Conservation (phyloP, 495 filamentous ascomycete genomes). For the Corynascus novoguineensis region DNA sequence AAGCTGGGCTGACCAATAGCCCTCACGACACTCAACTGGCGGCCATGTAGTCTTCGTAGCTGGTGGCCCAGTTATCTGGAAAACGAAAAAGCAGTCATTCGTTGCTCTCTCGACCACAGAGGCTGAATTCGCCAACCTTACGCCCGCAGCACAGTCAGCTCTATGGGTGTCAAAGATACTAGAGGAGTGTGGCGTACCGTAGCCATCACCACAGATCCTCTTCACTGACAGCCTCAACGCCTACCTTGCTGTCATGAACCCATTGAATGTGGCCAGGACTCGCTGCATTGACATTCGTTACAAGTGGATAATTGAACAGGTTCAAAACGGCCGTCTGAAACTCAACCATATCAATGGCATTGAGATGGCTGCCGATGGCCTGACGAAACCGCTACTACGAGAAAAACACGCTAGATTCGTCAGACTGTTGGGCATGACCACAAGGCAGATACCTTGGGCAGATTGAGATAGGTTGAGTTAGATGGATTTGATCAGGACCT, state of each 20-base stretch:
- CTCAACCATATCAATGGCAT: not conserved
- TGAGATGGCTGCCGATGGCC: not conserved
- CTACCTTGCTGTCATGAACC: accelerated
- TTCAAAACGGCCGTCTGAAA: accelerated
- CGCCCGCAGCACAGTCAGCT: not conserved
- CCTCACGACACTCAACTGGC: not conserved
- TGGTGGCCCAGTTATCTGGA: not conserved
- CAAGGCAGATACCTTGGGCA: no score
- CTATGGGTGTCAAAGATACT: not conserved
- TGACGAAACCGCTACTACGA: not conserved
- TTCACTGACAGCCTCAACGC: conserved; percentile 1
- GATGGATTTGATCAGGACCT: no score
- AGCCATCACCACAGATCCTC: not conserved
- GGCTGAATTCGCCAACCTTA: not conserved
- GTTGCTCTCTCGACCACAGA: not conserved
- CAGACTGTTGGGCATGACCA: not conserved
- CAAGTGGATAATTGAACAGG: not conserved
- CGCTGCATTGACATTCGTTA: not conserved
- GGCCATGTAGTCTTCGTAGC: not conserved
- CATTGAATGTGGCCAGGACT: no score
- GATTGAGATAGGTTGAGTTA: no score
- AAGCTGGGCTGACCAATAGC: not conserved
- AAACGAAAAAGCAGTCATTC: conserved; percentile 5
- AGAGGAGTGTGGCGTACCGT: not conserved
- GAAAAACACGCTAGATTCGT: not conserved